Conservation (phyloP, 352 stramenopile species). For the Globisporangium nagaii region DNA sequence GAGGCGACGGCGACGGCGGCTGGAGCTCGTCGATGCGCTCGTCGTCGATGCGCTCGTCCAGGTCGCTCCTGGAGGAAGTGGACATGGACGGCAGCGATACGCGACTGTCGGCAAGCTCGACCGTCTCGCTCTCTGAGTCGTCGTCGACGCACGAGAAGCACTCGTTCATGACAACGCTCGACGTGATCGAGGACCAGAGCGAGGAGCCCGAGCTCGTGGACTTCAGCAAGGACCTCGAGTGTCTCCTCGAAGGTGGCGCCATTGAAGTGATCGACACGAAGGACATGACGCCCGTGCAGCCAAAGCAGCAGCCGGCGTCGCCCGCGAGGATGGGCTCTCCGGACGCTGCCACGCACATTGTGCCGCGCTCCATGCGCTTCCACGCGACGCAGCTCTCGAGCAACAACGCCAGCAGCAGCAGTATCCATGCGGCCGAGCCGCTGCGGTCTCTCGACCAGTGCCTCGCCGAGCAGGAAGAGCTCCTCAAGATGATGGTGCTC, state of each 20-base stretch:
- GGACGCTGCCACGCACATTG: no score
- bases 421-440: no score
- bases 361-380: background rate
- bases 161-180: conserved; percentile 34
- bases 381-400: background rate
- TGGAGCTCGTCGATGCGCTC: conserved; percentile 2
- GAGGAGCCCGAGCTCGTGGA: conserved; percentile 15
- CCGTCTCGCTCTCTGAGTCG: conserved; percentile 7
- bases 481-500: conserved; percentile 21
- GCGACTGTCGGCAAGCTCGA: conserved; percentile 4
- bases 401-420: background rate
- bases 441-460: conserved; percentile 18
- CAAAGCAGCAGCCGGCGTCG: background rate
- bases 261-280: conserved; percentile 48
- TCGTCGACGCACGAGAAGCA: conserved; percentile 18
- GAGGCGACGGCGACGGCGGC: background rate
- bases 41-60: background rate
- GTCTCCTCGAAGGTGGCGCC: conserved; percentile 18
- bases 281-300: conserved; percentile 26
- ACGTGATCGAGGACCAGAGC: conserved; percentile 39
- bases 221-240: conserved; percentile 19
- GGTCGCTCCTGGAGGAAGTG: background rate
- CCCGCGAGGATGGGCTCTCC: no score
- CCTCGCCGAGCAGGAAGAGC: conserved; percentile 23
- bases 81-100: background rate